These are phyloP conservation scores for Leptosphaerulina australis DNA, from an alignment of 2,329 filamentous ascomycete genomes.

Conservation along the genomic window DNA sequence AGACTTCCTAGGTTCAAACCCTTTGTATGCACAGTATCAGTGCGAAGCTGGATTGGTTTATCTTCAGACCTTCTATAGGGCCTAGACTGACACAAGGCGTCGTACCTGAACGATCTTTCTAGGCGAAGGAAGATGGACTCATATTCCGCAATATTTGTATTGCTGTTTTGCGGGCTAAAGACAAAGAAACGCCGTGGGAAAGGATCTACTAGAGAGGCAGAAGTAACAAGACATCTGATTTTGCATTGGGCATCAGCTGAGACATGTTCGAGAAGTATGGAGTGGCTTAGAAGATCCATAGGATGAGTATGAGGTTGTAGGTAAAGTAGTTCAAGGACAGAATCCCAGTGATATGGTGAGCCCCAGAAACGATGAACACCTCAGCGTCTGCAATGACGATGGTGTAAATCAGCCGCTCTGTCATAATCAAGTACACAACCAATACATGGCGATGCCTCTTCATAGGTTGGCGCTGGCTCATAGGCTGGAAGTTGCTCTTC, in stretches of 20 bases:
- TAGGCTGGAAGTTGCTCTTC: conserved; percentile 1
- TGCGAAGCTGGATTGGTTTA: conserved; percentile 13
- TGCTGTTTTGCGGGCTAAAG: conserved; percentile 16
- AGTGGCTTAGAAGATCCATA: conserved; percentile 18
- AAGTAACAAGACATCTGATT: conserved; percentile 13
- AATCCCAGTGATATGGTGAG: not conserved
- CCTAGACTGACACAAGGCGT: conserved; percentile 11
- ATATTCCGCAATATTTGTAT: conserved; percentile 13
- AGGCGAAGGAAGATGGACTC: conserved; percentile 19
- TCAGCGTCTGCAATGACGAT: not conserved
- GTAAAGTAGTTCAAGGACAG: conserved; percentile 3
- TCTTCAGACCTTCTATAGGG: conserved; percentile 1
- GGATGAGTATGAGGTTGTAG: conserved; percentile 13
- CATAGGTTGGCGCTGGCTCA: not conserved
- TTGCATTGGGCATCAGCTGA: conserved; percentile 14
- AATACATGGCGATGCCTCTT: not conserved
- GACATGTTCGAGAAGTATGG: conserved; percentile 22
- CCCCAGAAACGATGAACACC: too few relatives aligned
- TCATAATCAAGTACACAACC: too few relatives aligned
- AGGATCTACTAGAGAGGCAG: conserved; percentile 15
- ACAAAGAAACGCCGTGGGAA: conserved; percentile 16
- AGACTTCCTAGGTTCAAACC: conserved; percentile 13
- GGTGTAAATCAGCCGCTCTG: not conserved
- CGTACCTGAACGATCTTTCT: conserved; percentile 20
- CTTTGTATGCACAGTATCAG: conserved; percentile 12